Base-by-base conservation (phyloP, 768 basidiomycete genomes). In the Lentinula boryana region DNA sequence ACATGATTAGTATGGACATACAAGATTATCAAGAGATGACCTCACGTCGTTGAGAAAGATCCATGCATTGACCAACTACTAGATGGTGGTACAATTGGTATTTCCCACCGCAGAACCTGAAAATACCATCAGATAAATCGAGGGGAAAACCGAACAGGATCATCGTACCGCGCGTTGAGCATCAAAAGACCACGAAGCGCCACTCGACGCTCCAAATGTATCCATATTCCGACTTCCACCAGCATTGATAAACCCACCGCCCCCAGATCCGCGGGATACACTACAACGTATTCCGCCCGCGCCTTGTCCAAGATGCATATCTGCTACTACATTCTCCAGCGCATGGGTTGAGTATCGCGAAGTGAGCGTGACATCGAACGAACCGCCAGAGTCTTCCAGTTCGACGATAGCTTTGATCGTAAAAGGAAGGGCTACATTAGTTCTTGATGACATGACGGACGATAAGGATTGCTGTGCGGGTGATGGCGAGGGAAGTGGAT, bases 141-240 rank as follows among this genome's bases (percentile, higher is more conserved):
- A 46, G 53, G 49, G 9, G 53, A n/a, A 58, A 12, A 27, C n/a
- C 33, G 55, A 5, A 56, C n/a, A 38, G 54, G 50, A 60, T 32
- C 49, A 18, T 43, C 69, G 27, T 58, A 89, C 91, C 74, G 80
- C 81, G 65, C 78, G 85, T 65, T 76, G 79, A 0, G 86, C 80
- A 69, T 95, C 89, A 70, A 91, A 95, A 43, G 83, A 76, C 93
- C 93, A 97, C 35, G 86, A 87, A 3, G 89, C 84, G 31, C 80
- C 85, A 65, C 63, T 68, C 64, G 60, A 68, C 13, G 65, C 50
- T 65, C 68, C 63, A 64, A 66, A 63, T 67, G 74, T 68, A 64
- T 70, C 65, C 67, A 73, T 62, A 67, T 68, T 64, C 63, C 68
- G 66, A 32, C 55, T 56, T 69, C 70, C 60, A 70, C 63, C 61